Evolutionary conservation across 2,329 filamentous ascomycete genomes (phyloP).

Genomic region (Talaromyces sp.): DNA sequence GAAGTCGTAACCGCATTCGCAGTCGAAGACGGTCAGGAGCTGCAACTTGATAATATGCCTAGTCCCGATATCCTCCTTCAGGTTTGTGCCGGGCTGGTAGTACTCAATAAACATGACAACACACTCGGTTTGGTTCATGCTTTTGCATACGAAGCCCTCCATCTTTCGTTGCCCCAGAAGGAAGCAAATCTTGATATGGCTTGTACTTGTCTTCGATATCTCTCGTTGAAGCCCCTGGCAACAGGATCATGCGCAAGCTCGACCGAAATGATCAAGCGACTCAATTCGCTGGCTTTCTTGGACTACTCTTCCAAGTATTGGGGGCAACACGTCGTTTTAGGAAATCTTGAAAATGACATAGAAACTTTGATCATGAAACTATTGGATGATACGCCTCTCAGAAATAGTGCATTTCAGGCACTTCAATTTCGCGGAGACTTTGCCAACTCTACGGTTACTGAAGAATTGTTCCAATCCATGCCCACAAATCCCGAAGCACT

Average conservation of each 20-base stretch:
- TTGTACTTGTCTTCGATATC: background rate
- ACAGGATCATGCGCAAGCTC: background rate
- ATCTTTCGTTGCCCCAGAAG: background rate
- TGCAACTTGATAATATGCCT: background rate
- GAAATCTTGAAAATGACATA: background rate
- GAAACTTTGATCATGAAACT: background rate
- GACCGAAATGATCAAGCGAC: background rate
- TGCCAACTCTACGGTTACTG: background rate
- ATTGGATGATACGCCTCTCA: background rate
- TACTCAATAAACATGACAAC: conserved; percentile 9
- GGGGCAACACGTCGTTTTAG: background rate
- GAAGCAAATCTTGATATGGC: background rate
- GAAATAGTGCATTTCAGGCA: background rate
- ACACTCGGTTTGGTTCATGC: conserved; percentile 12
- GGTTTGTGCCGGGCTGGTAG: conserved; percentile 11
- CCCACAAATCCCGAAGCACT: background rate
- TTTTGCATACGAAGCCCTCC: conserved; percentile 7
- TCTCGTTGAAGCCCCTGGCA: background rate
- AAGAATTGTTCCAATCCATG: background rate
- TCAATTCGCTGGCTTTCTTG: background rate
- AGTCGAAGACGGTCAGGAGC: background rate
- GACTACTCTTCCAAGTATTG: background rate
- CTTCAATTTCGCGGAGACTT: background rate
- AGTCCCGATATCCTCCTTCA: conserved; percentile 9
- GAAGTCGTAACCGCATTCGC: background rate